Evolutionary conservation across 352 stramenopile genomes (phyloP).

Genomic region (Thalassiosira livingstoniorum): DNA sequence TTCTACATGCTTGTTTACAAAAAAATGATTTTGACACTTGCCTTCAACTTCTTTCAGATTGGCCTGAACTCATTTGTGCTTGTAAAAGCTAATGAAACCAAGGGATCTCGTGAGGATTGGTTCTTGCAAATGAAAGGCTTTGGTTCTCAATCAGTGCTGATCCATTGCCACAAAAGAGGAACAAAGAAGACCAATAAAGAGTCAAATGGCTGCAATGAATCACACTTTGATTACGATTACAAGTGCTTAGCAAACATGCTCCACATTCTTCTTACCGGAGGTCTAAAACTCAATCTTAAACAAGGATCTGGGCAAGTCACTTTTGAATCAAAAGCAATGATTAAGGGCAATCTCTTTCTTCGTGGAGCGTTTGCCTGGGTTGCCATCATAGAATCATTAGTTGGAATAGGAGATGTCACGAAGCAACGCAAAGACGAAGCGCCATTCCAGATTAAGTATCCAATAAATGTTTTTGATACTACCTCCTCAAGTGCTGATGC

Average conservation of each 20-base stretch:
- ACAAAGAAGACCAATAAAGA: no score
- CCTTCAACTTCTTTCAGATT: no score
- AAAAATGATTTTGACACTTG: no score
- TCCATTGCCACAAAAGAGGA: constrained; percentile 29
- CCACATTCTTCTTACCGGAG: constrained; percentile 56
- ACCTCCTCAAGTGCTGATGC: constrained; percentile 26
- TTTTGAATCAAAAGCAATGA: constrained; percentile 48
- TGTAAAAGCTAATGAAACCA: constrained; percentile 13
- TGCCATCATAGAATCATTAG: constrained; percentile 53
- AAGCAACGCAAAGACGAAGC: background rate
- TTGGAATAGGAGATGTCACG: constrained; percentile 37
- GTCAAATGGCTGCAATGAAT: constrained; percentile 6
- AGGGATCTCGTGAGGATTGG: constrained; percentile 36
- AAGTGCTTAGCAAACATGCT: constrained; percentile 60
- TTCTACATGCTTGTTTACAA: no score
- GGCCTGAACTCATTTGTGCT: constrained; percentile 63
- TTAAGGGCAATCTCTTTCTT: constrained; percentile 60
- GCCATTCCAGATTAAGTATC: constrained; percentile 39
- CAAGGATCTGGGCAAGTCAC: constrained; percentile 31
- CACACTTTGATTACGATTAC: constrained; percentile 61
- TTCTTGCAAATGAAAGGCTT: constrained; percentile 59
- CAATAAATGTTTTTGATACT: constrained; percentile 41
- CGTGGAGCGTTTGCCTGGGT: constrained; percentile 59
- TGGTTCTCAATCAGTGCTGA: constrained; percentile 52
- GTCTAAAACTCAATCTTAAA: constrained; percentile 49